Conservation (phyloP, 352 stramenopile species). For the Phytophthora vignae region DNA sequence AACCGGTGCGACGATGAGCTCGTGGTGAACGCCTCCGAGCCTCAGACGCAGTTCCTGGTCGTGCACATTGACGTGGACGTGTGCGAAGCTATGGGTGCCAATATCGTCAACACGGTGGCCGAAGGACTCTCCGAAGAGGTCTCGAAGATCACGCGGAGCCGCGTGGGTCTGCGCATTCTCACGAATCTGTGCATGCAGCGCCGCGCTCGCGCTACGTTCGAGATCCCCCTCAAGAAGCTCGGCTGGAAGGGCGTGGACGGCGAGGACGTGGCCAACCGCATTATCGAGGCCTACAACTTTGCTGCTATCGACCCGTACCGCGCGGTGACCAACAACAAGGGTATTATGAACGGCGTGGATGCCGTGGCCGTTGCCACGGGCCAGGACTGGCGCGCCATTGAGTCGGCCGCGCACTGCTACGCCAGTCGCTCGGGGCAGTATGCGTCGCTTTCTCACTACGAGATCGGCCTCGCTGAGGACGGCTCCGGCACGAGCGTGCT, state of each 20-base stretch:
- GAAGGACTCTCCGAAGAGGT: slow-evolving; percentile 84
- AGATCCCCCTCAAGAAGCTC: slow-evolving; percentile 79
- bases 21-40: slow-evolving; percentile 46
- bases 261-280: slow-evolving; percentile 73
- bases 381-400: slow-evolving; percentile 89
- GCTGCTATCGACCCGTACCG: slow-evolving; percentile 83
- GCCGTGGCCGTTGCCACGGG: slow-evolving; percentile 82
- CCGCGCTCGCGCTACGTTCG: slow-evolving; percentile 68
- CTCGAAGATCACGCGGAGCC: slow-evolving; percentile 66
- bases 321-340: slow-evolving; percentile 91
- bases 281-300: slow-evolving; percentile 90
- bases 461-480: slow-evolving; percentile 45
- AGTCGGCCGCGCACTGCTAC: slow-evolving; percentile 85
- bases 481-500: slow-evolving; percentile 58
- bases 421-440: slow-evolving; percentile 83
- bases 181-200: slow-evolving; percentile 92
- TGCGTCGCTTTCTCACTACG: slow-evolving; percentile 82
- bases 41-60: slow-evolving; percentile 66
- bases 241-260: slow-evolving; percentile 86
- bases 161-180: slow-evolving; percentile 84
- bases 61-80: slow-evolving; percentile 91
- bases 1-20: slow-evolving; percentile 63
- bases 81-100: slow-evolving; percentile 90
- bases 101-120: slow-evolving; percentile 90
- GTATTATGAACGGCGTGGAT: slow-evolving; percentile 91